Evolutionary conservation across 192 early-diverging fungal genomes (phyloP), one percentile per base, ranked within the genome.

Genomic region (Chytriomyces sp.): DNA sequence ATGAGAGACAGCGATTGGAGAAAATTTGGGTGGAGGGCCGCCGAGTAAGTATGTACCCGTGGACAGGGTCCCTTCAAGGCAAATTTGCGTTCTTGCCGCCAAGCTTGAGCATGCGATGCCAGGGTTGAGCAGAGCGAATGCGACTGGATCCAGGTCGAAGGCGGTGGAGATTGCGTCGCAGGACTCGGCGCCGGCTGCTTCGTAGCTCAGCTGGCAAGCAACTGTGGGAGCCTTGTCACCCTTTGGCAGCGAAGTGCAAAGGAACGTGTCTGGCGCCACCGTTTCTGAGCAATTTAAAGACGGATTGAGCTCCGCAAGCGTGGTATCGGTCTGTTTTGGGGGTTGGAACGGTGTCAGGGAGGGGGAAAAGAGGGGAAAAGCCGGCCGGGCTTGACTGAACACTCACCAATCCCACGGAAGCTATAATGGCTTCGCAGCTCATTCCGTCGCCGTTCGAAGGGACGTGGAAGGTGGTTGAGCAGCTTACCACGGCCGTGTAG

Each of bases 351-450:
- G 17, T 26, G n/a, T 37, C 14, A 49, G 44, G 22, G 44, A 49
- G 3, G 14, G 14, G 17, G 44, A n/a, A 49, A 49, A 22, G 17
- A 49, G 17, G 44, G 17, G 17, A 1, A 49, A 49, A 22, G 2
- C 22, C 22, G 2, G 22, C 44, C 14, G 44, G 17, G 22, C 17
- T 49, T 49, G 22, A 49, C 44, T 14, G n/a, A 25, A 14, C 7
- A 40, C 63, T 49, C 63, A 65, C 63, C 63, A 65, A 10, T 65
- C 63, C 63, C n/a, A 33, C 4, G 40, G 63, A 38, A 19, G 63
- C 63, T 31, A 32, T 8, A 2, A 65, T 31, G 2, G 19, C 26
- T 25, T 7, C 41, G 10, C 63, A 65, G 0, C 25, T 19, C 44
- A 52, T 41, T n/a, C 63, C 63, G 12, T 65, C 31, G 7, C 39